Percentiles rank a stretch among this genome's conserved stretches.
Evolutionary conservation across 257 asterid species (phyloP).

Genomic region (Cordia subcordata): DNA sequence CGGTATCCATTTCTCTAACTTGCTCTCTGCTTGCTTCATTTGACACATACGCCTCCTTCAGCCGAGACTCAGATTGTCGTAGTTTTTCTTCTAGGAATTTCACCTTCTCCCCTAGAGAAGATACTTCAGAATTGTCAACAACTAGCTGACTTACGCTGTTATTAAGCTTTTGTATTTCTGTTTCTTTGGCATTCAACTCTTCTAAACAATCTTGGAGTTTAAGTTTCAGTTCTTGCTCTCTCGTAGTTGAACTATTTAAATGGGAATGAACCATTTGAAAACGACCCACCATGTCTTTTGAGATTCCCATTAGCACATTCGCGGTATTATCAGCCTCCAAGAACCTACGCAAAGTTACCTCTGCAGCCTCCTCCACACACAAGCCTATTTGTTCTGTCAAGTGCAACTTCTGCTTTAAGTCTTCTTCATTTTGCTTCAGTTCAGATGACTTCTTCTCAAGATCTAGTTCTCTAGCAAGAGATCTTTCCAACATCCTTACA

Average conservation of each 20-base stretch:
- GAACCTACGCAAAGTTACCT: slow-evolving; percentile 79
- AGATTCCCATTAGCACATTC: slow-evolving; percentile 69
- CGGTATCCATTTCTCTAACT: no score
- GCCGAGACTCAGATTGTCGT: no score
- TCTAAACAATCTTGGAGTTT: slow-evolving; percentile 38
- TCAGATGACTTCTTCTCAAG: slow-evolving; percentile 64
- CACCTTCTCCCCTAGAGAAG: no score
- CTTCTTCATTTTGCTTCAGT: slow-evolving; percentile 74
- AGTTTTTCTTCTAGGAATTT: no score
- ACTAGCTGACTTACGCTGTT: no score
- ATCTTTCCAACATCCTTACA: slow-evolving; percentile 70
- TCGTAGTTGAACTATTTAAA: slow-evolving; percentile 25
- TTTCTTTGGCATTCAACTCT: no score
- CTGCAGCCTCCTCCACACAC: slow-evolving; percentile 91
- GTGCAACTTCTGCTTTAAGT: slow-evolving; percentile 48
- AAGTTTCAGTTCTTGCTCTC: slow-evolving; percentile 37
- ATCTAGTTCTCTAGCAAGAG: slow-evolving; percentile 66
- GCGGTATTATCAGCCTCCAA: slow-evolving; percentile 76
- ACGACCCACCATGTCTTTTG: slow-evolving; percentile 61
- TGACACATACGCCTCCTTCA: no score
- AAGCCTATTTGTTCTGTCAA: slow-evolving; percentile 69
- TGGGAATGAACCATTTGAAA: slow-evolving; percentile 33
- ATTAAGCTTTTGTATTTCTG: no score
- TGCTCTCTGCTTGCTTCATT: no score
- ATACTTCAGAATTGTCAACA: no score